These are phyloP conservation scores for Ormosia semicastrata DNA, from an alignment of 306 rosid genomes.

Conservation along the genomic window DNA sequence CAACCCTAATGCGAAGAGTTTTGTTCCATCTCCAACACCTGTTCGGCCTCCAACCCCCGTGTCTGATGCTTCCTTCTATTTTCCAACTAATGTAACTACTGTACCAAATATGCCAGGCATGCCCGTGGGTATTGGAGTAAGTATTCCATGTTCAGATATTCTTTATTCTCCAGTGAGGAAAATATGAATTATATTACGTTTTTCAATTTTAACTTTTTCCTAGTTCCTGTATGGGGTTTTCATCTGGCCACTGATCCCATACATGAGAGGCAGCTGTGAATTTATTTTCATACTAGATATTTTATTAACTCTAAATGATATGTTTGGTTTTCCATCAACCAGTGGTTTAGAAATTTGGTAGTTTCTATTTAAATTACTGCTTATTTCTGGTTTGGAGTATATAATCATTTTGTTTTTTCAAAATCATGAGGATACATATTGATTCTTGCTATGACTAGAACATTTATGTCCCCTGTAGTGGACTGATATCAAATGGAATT, in stretches of 20 bases:
- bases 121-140: conserved; percentile 85
- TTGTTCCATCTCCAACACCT: conserved; percentile 65
- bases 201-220: not conserved
- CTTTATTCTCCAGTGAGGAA: not conserved
- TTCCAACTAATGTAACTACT: conserved; percentile 50
- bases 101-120: conserved; percentile 73
- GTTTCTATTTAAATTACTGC: not conserved
- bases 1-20: conserved; percentile 95
- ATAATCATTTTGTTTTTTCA: not conserved
- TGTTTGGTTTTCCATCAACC: not conserved
- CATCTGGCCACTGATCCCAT: not conserved
- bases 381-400: not conserved
- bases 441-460: not conserved
- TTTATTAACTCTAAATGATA: not conserved
- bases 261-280: not conserved
- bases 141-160: conserved; percentile 18
- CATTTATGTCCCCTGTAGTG: not conserved
- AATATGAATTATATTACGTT: not conserved
- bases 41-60: conserved; percentile 76
- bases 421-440: not conserved
- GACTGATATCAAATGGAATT: not conserved
- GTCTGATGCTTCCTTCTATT: conserved; percentile 81
- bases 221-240: not conserved
- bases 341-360: not conserved
- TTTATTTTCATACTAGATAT: not conserved